These are phyloP conservation scores for Alternaria panax DNA, from an alignment of 2,329 filamentous ascomycete genomes.

Conservation along the genomic window DNA sequence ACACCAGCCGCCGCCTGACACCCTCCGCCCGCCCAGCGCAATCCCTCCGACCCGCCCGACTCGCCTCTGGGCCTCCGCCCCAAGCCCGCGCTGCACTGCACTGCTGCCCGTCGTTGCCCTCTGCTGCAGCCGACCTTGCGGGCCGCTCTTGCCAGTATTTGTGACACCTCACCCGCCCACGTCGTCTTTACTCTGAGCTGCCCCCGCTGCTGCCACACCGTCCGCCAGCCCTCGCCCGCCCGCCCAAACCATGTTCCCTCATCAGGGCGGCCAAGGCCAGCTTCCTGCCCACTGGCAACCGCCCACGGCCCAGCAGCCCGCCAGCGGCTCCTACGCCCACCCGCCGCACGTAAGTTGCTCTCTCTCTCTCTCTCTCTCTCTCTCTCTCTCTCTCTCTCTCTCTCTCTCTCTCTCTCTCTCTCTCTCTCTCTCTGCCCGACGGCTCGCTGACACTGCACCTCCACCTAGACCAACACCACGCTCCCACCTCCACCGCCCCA, in stretches of 20 bases:
- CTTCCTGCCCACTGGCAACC: constrained; percentile 50
- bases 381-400: too few relatives aligned
- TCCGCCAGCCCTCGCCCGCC: not conserved
- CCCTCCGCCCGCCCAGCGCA: not conserved
- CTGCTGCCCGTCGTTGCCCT: constrained; percentile 18
- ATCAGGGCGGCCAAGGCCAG: constrained; percentile 48
- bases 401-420: not conserved
- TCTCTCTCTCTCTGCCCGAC: constrained; percentile 2
- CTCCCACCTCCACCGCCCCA: constrained; percentile 45
- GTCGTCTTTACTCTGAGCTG: too few relatives aligned
- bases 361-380: too few relatives aligned
- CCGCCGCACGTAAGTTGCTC: constrained; percentile 46
- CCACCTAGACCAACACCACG: constrained; percentile 40
- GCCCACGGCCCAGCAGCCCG: constrained; percentile 44
- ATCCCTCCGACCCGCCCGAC: constrained; percentile 7
- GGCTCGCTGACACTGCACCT: constrained; percentile 31
- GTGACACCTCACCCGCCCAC: constrained; percentile 39
- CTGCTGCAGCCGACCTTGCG: constrained; percentile 45
- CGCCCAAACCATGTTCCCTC: constrained; percentile 42
- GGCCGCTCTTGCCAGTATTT: constrained; percentile 35
- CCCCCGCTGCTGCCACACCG: too few relatives aligned
- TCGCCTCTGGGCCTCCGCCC: constrained; percentile 16
- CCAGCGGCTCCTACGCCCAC: constrained; percentile 48
- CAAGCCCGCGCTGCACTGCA: constrained; percentile 22
- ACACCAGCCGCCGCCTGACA: constrained; percentile 1